Percentiles rank a stretch among this genome's conserved stretches.
phyloP scores from a whole-genome alignment of 2,329 filamentous ascomycete genomes.

The Neopestalotiopsis sp. region DNA sequence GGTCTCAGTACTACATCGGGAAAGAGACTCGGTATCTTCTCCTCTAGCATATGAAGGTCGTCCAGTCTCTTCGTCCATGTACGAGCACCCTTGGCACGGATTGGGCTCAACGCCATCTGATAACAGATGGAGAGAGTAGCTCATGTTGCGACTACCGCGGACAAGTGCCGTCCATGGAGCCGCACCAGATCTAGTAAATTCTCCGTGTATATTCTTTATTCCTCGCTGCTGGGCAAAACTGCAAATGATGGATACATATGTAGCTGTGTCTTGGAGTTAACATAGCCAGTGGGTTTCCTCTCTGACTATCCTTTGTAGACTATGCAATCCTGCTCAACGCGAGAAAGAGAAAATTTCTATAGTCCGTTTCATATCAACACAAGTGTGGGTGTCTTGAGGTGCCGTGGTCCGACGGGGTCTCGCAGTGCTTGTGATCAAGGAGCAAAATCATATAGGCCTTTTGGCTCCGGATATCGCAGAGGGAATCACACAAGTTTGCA shows the following conservation, averaged over 20 bases:
- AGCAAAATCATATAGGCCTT: not conserved
- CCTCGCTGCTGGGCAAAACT: not conserved
- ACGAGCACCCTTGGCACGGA: too few relatives aligned
- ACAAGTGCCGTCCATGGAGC: not conserved
- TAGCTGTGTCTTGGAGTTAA: not conserved
- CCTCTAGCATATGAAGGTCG: not conserved
- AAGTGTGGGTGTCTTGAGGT: not conserved
- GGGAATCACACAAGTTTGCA: not conserved
- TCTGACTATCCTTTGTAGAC: too few relatives aligned
- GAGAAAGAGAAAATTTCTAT: not conserved
- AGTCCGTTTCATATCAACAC: not conserved
- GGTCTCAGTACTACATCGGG: not conserved
- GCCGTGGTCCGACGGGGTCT: not conserved
- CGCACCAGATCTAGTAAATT: not conserved
- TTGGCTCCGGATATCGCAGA: not conserved
- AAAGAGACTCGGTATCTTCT: not conserved
- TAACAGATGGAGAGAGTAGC: too few relatives aligned
- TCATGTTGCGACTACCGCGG: too few relatives aligned
- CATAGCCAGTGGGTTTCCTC: not conserved
- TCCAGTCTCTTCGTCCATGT: too few relatives aligned
- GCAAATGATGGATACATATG: not conserved
- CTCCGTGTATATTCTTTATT: not conserved
- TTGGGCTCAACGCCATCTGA: too few relatives aligned
- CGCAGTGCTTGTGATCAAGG: not conserved
- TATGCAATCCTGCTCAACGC: not conserved